Conservation (phyloP, 495 filamentous ascomycete genomes). For the Niebla homalea region DNA sequence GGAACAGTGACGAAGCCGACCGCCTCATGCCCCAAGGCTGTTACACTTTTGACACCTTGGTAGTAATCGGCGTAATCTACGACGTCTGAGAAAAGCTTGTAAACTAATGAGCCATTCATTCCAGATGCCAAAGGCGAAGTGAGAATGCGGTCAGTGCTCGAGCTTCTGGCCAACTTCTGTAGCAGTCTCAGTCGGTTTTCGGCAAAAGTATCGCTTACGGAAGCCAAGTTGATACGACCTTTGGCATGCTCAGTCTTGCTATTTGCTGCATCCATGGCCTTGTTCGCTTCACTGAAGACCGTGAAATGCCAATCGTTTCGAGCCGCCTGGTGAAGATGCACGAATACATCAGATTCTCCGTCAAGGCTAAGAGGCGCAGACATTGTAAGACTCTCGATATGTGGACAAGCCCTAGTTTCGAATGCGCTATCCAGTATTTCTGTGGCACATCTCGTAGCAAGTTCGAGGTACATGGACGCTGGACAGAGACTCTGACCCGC, state of each 20-base stretch:
- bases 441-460: conserved; percentile 14
- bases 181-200: conserved; percentile 1
- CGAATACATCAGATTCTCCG: not conserved
- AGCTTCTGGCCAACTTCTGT: not conserved
- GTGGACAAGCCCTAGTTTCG: not conserved
- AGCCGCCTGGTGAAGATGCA: not conserved
- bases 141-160: not conserved
- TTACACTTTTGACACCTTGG: conserved; percentile 22
- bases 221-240: not conserved
- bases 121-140: not conserved
- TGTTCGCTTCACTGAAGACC: not conserved
- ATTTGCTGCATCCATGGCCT: not conserved
- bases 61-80: conserved; percentile 26
- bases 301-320: conserved; percentile 3
- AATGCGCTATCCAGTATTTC: not conserved
- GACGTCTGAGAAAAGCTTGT: conserved; percentile 21
- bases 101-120: conserved; percentile 19
- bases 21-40: conserved; percentile 19
- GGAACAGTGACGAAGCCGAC: conserved; percentile 20
- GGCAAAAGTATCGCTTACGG: not conserved
- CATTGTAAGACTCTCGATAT: conserved; percentile 8
- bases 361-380: conserved; percentile 4
- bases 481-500: conserved; percentile 24
- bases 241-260: conserved; percentile 6
- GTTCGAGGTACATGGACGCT: conserved; percentile 32